Conservation (phyloP, 1,284 basidiomycete genomes). For the Irpex sp. region DNA sequence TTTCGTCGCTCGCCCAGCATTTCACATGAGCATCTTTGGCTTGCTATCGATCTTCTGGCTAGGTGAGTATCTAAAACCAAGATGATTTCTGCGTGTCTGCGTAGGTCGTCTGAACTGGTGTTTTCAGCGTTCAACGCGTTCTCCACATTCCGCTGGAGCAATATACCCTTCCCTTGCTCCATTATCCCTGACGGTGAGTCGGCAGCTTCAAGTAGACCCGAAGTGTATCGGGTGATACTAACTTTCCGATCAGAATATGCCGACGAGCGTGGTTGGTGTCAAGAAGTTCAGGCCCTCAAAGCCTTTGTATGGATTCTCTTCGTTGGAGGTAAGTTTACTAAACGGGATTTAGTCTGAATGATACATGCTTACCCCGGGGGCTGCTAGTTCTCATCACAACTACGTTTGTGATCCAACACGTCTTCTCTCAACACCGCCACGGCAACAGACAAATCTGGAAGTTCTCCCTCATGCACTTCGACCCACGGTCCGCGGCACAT, state of each 20-base stretch:
- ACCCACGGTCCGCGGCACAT: constrained; percentile 12
- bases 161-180: constrained; percentile 43
- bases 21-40: constrained; percentile 44
- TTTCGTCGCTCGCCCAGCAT: constrained; percentile 42
- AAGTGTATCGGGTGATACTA: background rate
- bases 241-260: constrained; percentile 32
- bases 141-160: background rate
- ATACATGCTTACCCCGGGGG: too few species aligned
- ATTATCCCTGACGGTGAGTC: constrained; percentile 42
- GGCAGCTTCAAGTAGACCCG: background rate
- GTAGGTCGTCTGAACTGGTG: background rate
- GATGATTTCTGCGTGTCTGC: background rate
- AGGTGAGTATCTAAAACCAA: constrained; percentile 30
- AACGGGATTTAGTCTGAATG: background rate
- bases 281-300: constrained; percentile 50
- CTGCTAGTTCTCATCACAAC: constrained; percentile 40
- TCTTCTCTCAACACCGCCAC: constrained; percentile 36
- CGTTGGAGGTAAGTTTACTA: constrained; percentile 39
- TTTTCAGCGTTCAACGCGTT: background rate
- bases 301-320: constrained; percentile 58
- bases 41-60: constrained; percentile 52
- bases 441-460: constrained; percentile 51
- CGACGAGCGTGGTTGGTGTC: constrained; percentile 49
- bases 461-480: constrained; percentile 48
- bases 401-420: constrained; percentile 39